Evolutionary conservation across 192 early-diverging fungal species (phyloP), one percentile per base, ranked within the genome.

Genomic region (Coemansia sp.): DNA sequence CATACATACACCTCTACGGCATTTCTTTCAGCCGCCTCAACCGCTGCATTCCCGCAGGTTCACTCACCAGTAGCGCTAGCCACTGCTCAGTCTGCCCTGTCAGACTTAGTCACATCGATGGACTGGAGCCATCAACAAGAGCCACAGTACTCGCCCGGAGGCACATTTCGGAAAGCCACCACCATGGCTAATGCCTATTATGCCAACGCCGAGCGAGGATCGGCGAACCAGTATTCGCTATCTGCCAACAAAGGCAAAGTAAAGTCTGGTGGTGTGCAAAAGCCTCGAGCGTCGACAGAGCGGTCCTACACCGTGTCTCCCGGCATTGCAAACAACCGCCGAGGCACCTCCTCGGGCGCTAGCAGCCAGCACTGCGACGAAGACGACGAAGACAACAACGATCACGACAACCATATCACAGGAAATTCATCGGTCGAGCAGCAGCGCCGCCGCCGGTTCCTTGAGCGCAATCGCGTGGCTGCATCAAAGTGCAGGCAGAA

Each of bases 401-500:
- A n/a, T n/a, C n/a, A 37, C 29, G 60, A 59, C 32, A 61, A 56
- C 19, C 78, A 67, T 41, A 80, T 41, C 19, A 81, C 83, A 25
- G 86, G 80, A 8, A 86, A 87, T 31, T 19, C 35, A 12, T 38
- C 54, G 20, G 20, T 32, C n/a, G 69, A 75, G 59, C 56, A 71
- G 64, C 90, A 91, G 69, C 92, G 94, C 67, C 75, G 94, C 61
- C 86, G 79, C 51, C 88, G 87, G 60, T 95, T 95, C 76, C 83
- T 97, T 49, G 95, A 97, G 70, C 84, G 94, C 40, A 97, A 97
- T 75, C 87, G 95, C 45, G 40, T 80, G 82, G 95, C 95, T 39
- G 95, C 95, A 0, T 79, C 93, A 15, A 95, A 97, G 83, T 97
- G 95, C 68, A 87, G 95, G 24, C 94, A 94, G 64, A 90, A 94